Percentiles rank a stretch among this genome's conserved stretches.
Evolutionary conservation across 2,329 filamentous ascomycete genomes (phyloP).

Genomic region (Neonectria faginata): DNA sequence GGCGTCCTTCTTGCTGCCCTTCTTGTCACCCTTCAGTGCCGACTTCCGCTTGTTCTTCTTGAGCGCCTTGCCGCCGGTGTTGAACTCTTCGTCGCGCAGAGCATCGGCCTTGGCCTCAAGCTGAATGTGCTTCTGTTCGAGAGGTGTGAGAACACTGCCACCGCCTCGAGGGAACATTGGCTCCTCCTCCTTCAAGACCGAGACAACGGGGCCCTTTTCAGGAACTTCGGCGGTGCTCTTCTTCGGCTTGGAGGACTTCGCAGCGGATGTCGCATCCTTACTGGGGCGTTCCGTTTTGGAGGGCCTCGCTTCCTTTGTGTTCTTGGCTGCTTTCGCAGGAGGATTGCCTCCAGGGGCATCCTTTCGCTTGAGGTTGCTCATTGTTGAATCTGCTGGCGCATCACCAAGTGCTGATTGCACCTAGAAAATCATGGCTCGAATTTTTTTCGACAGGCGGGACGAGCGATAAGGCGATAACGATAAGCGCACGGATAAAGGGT

Average conservation of each 20-base stretch:
- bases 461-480: slow-evolving; percentile 41
- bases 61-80: slow-evolving; percentile 58
- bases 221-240: slow-evolving; percentile 45
- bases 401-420: slow-evolving; percentile 42
- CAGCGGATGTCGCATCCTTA: slow-evolving; percentile 46
- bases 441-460: slow-evolving; percentile 50
- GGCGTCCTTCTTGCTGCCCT: slow-evolving; percentile 56
- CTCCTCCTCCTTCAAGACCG: slow-evolving; percentile 79
- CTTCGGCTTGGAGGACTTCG: slow-evolving; percentile 50
- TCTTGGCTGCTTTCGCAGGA: slow-evolving; percentile 61
- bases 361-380: slow-evolving; percentile 70
- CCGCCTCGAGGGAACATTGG: slow-evolving; percentile 93
- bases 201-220: slow-evolving; percentile 54
- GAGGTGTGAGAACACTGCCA: slow-evolving; percentile 86
- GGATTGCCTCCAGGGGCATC: slow-evolving; percentile 65
- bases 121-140: slow-evolving; percentile 97
- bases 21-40: slow-evolving; percentile 64
- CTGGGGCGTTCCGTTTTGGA: slow-evolving; percentile 57
- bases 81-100: slow-evolving; percentile 82
- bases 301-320: slow-evolving; percentile 58
- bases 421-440: slow-evolving; percentile 37
- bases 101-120: slow-evolving; percentile 94
- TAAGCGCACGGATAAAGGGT: slow-evolving; percentile 18
- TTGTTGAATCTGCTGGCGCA: slow-evolving; percentile 51
- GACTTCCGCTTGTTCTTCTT: slow-evolving; percentile 69